phyloP scores from a whole-genome alignment of 2,329 filamentous ascomycete species.

The Madurella mycetomatis region DNA sequence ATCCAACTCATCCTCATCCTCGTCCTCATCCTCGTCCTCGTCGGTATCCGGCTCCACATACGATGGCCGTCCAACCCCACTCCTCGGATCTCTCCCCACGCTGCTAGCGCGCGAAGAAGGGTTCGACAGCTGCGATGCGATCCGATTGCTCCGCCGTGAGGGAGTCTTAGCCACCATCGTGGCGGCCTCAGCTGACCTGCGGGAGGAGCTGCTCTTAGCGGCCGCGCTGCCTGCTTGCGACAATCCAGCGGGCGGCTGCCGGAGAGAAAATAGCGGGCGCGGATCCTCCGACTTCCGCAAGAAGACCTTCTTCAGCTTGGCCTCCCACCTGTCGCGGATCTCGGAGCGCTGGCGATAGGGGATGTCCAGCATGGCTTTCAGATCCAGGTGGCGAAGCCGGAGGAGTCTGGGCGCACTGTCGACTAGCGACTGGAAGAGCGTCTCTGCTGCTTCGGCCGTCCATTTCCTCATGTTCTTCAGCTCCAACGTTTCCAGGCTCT shows the following conservation, averaged over 20 bases:
- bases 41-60: conserved; percentile 47
- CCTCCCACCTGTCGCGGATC: conserved; percentile 75
- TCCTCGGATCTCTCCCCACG: conserved; percentile 24
- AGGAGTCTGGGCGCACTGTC: conserved; percentile 63
- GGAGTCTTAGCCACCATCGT: conserved; percentile 1
- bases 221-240: background rate
- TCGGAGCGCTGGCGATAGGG: conserved; percentile 77
- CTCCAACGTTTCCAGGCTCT: conserved; percentile 64
- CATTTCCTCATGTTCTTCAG: conserved; percentile 74
- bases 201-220: background rate
- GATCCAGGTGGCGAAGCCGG: conserved; percentile 62
- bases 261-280: conserved; percentile 20
- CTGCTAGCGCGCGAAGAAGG: conserved; percentile 31
- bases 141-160: conserved; percentile 21
- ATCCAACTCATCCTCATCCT: conserved; percentile 15
- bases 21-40: conserved; percentile 35
- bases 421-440: conserved; percentile 74
- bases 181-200: background rate
- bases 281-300: conserved; percentile 38
- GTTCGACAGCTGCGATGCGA: conserved; percentile 38
- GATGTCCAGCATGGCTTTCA: conserved; percentile 74
- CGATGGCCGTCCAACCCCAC: conserved; percentile 21
- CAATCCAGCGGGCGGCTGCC: background rate
- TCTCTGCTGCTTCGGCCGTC: conserved; percentile 63
- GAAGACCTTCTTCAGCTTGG: conserved; percentile 65